Base-by-base conservation (phyloP, 148 eudicot genomes). In the Gaultheria prostrata region DNA sequence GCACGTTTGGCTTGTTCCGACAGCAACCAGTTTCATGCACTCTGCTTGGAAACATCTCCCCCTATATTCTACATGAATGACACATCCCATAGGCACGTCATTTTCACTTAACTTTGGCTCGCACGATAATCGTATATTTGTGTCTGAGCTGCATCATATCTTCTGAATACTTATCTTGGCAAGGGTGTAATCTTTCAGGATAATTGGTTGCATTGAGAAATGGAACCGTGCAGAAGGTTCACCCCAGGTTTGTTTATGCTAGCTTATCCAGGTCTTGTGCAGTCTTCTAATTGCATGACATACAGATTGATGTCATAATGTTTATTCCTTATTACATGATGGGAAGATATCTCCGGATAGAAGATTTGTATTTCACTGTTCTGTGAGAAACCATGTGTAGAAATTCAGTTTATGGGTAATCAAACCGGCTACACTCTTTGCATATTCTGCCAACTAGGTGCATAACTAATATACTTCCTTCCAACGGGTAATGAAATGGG, bases 1-100 rank as follows among this genome's bases (percentile, higher is more conserved):
- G 90, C 98, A 74, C 87, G 80, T 72, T 87, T 94, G 83, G 10
- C 94, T 69, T 96, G 98, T 88, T 85, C 93, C 1, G 98, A 96
- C 75, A 94, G 98, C 84, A 96, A 96, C 85, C 98, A 94, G 87
- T 96, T 96, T 81, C 98, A 94, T 84, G 98, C 98, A 20, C 93
- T 93, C 78, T 96, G 98, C 91, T 91, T 96, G 14, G 98, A 96
- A 84, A 94, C 98, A 24, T 77, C 78, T 32, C 98, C 98, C 24
- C 98, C 98, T 32, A 93, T 96, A 79, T 93, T 94, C 85, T 96
- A 96, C 89, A 93, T 96, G 97, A 96, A 96, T 85, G 98, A 93
- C 81, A 96, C 99, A 83, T 96, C 99, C 79, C 99, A 94, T 65
- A 94, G 93, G 99, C 87, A 85, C 86, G 92, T 49, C 46, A 43